Evolutionary conservation across 257 asterid genomes (phyloP).

Genomic region (Fraxinus americana): DNA sequence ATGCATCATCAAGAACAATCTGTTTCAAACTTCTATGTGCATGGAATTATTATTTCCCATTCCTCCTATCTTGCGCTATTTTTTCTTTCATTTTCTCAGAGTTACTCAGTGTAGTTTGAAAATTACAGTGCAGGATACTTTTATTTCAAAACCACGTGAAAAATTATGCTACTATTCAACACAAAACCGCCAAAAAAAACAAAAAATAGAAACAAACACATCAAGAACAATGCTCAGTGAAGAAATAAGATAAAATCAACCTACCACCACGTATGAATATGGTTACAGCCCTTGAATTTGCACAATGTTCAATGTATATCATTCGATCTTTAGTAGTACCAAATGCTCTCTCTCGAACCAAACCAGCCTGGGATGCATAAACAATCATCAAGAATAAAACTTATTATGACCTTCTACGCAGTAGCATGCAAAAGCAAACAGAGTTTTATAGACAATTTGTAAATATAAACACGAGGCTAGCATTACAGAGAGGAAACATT

Average conservation of each 20-base stretch:
- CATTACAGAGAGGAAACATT: slow-evolving; percentile 17
- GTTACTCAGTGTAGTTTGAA: not conserved
- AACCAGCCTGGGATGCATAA: slow-evolving; percentile 70
- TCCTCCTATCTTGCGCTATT: not conserved
- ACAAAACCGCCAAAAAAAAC: not conserved
- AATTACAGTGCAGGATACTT: not conserved
- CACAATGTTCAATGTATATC: slow-evolving; percentile 98
- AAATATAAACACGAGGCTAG: not conserved
- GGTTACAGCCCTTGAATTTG: slow-evolving; percentile 96
- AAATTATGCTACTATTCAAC: not conserved
- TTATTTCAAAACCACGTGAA: not conserved
- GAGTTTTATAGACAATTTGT: not conserved
- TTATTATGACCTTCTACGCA: not conserved
- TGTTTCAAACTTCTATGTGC: not conserved
- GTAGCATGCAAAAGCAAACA: not conserved
- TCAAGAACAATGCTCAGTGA: not conserved
- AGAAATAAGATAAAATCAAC: slow-evolving; percentile 32
- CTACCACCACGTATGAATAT: slow-evolving; percentile 96
- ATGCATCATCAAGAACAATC: slow-evolving; percentile 20
- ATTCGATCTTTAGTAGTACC: slow-evolving; percentile 97
- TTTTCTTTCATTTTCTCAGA: not conserved
- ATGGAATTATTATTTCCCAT: not conserved
- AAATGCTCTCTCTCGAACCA: slow-evolving; percentile 90
- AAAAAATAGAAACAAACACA: not conserved
- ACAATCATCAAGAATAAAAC: slow-evolving; percentile 15